Percentiles rank a stretch among this genome's conserved stretches.
phyloP scores from a whole-genome alignment of 345 rosid species.

The Moringa oleifera region DNA sequence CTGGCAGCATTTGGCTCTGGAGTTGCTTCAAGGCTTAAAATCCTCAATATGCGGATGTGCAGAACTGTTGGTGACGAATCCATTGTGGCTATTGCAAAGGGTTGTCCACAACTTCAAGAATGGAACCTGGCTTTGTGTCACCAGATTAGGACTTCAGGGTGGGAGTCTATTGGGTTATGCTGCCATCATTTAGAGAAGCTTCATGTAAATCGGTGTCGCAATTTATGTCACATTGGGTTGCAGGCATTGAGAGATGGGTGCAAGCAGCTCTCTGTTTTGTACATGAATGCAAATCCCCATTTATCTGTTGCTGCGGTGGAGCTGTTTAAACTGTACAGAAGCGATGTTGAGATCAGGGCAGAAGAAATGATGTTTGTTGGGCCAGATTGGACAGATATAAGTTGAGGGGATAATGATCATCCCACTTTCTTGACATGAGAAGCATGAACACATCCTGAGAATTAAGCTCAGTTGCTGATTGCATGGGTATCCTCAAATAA shows the following conservation, averaged over 20 bases:
- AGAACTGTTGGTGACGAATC: conserved; percentile 56
- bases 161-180: conserved; percentile 49
- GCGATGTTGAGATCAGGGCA: conserved; percentile 30
- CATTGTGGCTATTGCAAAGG: conserved; percentile 56
- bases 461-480: not conserved
- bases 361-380: conserved; percentile 51
- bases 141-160: conserved; percentile 48
- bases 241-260: conserved; percentile 62
- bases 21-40: conserved; percentile 40
- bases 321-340: conserved; percentile 47
- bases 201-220: conserved; percentile 63
- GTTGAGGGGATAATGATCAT: conserved; percentile 1
- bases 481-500: not conserved
- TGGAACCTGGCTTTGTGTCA: conserved; percentile 71
- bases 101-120: conserved; percentile 64
- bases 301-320: conserved; percentile 35
- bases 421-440: not conserved
- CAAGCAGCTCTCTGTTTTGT: conserved; percentile 43
- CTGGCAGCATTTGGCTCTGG: conserved; percentile 51
- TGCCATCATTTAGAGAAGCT: conserved; percentile 60
- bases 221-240: conserved; percentile 53
- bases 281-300: conserved; percentile 28
- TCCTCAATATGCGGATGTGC: conserved; percentile 60
- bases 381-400: conserved; percentile 37
- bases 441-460: not conserved